A percentile compares a stretch with the other conserved stretches of the same genome.
phyloP scores from a whole-genome alignment of 2,329 filamentous ascomycete genomes.

The Ceratocystis huliohia region DNA sequence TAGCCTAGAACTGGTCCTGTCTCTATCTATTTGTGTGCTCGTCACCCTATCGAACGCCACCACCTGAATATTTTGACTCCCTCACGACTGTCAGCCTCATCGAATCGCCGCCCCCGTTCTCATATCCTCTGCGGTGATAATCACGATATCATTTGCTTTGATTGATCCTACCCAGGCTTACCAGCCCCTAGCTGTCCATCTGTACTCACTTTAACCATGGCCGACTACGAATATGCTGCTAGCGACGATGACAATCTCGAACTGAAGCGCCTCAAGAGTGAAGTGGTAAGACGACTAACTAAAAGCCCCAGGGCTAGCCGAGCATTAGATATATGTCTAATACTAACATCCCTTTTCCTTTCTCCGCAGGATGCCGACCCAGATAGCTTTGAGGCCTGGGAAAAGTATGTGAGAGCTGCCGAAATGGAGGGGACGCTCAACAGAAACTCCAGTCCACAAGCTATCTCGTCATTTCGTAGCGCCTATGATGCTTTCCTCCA shows the following conservation, averaged over 20 bases:
- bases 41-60: no score
- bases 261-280: slow-evolving; percentile 63
- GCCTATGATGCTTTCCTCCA: slow-evolving; percentile 86
- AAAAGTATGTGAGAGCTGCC: slow-evolving; percentile 72
- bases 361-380: slow-evolving; percentile 48
- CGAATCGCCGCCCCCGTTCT: neutral
- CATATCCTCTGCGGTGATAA: neutral
- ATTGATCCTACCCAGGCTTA: neutral
- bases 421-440: slow-evolving; percentile 91
- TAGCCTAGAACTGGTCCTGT: no score
- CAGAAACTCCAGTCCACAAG: slow-evolving; percentile 89
- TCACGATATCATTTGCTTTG: no score
- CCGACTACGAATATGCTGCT: slow-evolving; percentile 16
- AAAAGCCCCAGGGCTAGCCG: neutral
- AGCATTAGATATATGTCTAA: neutral
- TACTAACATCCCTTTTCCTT: neutral
- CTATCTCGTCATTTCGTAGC: slow-evolving; percentile 74
- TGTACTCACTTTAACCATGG: slow-evolving; percentile 5
- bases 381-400: slow-evolving; percentile 91
- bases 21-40: neutral
- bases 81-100: no score
- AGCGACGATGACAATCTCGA: slow-evolving; percentile 67
- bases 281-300: slow-evolving; percentile 51
- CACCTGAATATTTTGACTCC: no score
- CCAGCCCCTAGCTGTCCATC: neutral